Percentiles rank a stretch among this genome's conserved stretches.
These are phyloP conservation scores for Penicillium parvum DNA, from an alignment of 495 filamentous ascomycete genomes.

Conservation along the genomic window DNA sequence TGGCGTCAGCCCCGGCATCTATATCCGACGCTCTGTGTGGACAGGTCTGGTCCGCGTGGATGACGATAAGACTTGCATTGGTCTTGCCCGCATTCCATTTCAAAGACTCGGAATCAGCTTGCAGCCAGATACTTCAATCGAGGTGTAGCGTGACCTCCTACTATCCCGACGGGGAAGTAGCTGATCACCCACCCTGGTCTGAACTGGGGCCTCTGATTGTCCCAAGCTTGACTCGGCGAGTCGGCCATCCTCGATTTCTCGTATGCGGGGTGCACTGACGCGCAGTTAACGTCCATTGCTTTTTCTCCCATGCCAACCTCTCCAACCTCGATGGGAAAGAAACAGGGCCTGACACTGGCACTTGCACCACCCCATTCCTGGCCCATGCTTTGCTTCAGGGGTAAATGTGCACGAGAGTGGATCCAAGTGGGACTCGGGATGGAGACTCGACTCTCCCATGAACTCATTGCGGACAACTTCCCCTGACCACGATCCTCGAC, in stretches of 20 bases:
- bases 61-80: background rate
- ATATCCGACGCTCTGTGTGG: conserved; percentile 14
- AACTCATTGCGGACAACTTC: too few relatives aligned
- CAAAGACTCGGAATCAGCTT: background rate
- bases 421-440: conserved; percentile 16
- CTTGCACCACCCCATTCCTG: conserved; percentile 6
- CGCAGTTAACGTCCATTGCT: conserved; percentile 10
- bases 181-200: background rate
- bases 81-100: background rate
- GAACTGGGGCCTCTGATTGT: conserved; percentile 2
- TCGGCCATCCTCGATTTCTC: background rate
- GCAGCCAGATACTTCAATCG: background rate
- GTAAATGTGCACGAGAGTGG: conserved; percentile 23
- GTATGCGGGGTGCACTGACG: conserved; percentile 13
- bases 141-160: conserved; percentile 1
- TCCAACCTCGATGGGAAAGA: too few relatives aligned
- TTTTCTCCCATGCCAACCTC: too few relatives aligned
- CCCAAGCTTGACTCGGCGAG: conserved; percentile 8
- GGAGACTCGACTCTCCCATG: conserved; percentile 17
- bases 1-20: conserved; percentile 6
- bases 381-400: conserved; percentile 23
- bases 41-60: conserved; percentile 11
- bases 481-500: too few relatives aligned
- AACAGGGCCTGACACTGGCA: background rate
- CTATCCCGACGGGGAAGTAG: background rate